phyloP scores from a whole-genome alignment of 352 stramenopile species.

The Phytophthora palmivora region DNA sequence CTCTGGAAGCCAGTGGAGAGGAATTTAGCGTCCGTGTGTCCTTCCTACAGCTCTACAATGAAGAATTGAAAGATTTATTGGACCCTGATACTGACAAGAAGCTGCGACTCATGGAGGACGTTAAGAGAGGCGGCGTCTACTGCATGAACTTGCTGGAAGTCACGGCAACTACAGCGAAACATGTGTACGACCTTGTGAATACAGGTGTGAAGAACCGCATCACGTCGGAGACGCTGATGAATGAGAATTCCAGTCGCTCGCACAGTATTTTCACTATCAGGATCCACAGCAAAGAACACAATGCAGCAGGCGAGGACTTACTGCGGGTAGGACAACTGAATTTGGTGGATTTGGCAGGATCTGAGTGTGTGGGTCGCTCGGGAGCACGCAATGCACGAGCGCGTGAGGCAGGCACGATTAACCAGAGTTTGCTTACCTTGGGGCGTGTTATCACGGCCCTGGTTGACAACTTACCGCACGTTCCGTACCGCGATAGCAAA shows the following conservation, averaged over 20 bases:
- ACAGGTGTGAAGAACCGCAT: constrained; percentile 92
- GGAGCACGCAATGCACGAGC: constrained; percentile 89
- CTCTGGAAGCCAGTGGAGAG: constrained; percentile 89
- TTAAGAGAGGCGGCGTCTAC: constrained; percentile 87
- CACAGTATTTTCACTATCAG: constrained; percentile 99
- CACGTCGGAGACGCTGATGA: constrained; percentile 94
- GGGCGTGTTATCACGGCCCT: constrained; percentile 97
- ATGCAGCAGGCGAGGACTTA: constrained; percentile 87
- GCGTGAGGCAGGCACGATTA: constrained; percentile 96
- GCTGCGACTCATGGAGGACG: constrained; percentile 89
- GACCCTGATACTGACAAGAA: constrained; percentile 82
- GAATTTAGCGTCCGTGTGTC: constrained; percentile 95
- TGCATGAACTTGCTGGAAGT: constrained; percentile 93
- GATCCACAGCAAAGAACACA: constrained; percentile 96
- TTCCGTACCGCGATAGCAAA: constrained; percentile 96
- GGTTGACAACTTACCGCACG: constrained; percentile 94
- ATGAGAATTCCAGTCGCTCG: constrained; percentile 96
- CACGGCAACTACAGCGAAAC: constrained; percentile 75
- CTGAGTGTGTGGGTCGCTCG: constrained; percentile 92
- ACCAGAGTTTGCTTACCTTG: constrained; percentile 97
- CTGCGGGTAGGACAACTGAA: constrained; percentile 94
- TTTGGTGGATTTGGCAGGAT: constrained; percentile 98
- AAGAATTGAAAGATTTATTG: constrained; percentile 96
- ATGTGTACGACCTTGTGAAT: constrained; percentile 91
- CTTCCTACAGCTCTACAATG: constrained; percentile 99